These are phyloP conservation scores for Tillandsia fasciculata DNA, from an alignment of 176 grass and related monocot species.

Conservation along the genomic window DNA sequence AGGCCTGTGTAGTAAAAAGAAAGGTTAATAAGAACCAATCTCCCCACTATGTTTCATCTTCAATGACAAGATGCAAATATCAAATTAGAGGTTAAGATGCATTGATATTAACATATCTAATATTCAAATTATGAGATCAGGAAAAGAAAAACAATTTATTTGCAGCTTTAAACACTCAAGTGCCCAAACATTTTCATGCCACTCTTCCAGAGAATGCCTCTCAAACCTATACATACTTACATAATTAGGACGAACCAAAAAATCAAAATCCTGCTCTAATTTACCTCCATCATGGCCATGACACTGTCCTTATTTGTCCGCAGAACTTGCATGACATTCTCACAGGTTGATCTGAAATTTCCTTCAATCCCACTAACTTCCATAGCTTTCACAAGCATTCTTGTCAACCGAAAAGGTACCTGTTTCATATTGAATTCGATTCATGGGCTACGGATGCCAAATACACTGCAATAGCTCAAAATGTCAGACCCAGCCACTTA, in stretches of 20 bases:
- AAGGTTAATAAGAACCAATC: constrained; percentile 5
- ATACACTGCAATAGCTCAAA: neutral
- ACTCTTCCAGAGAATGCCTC: neutral
- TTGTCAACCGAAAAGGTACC: constrained; percentile 96
- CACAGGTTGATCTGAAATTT: constrained; percentile 94
- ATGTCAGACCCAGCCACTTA: constrained; percentile 21
- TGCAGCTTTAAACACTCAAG: too few species aligned
- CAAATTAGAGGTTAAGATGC: too few species aligned
- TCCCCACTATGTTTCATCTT: neutral
- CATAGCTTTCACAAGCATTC: constrained; percentile 99
- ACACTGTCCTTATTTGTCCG: constrained; percentile 94
- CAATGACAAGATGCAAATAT: too few species aligned
- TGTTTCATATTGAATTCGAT: constrained; percentile 23
- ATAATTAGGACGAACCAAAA: neutral
- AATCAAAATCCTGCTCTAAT: neutral
- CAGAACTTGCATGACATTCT: constrained; percentile 99
- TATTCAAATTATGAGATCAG: too few species aligned
- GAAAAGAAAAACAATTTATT: too few species aligned
- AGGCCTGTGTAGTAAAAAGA: constrained; percentile 49
- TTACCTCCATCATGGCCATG: constrained; percentile 99
- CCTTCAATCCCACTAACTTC: constrained; percentile 98
- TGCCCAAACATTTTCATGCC: too few species aligned
- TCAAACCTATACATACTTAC: neutral
- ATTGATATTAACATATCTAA: too few species aligned
- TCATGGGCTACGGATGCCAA: neutral